These are phyloP conservation scores for Salvia splendens DNA, from an alignment of 257 asterid genomes.

Conservation along the genomic window DNA sequence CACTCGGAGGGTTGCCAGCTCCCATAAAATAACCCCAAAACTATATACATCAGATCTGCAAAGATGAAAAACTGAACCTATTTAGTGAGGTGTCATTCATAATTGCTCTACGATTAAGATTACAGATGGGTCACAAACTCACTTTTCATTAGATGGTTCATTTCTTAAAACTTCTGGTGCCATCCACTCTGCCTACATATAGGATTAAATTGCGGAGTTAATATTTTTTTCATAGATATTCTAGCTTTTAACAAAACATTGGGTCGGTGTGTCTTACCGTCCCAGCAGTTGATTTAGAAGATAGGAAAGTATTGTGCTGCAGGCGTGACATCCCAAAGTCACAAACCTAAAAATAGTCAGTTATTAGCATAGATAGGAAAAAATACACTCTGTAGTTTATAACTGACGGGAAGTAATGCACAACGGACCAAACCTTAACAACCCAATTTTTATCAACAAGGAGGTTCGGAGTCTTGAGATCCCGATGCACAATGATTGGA, in stretches of 20 bases:
- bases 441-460: conserved; percentile 96
- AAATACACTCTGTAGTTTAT: conserved; percentile 2
- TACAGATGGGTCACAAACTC: conserved; percentile 40
- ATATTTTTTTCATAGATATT: neutral
- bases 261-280: conserved; percentile 56
- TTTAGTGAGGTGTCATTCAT: conserved; percentile 21
- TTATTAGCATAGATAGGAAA: conserved; percentile 23
- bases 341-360: conserved; percentile 60
- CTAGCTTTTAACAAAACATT: neutral
- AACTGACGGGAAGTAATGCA: neutral
- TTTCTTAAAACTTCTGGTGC: conserved; percentile 97
- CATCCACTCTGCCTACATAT: conserved; percentile 97
- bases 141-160: conserved; percentile 96
- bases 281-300: conserved; percentile 96
- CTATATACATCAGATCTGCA: conserved; percentile 95
- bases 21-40: conserved; percentile 96
- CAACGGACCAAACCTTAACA: conserved; percentile 66
- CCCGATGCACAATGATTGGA: conserved; percentile 95
- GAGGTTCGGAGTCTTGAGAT: conserved; percentile 95
- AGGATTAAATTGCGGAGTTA: conserved; percentile 23
- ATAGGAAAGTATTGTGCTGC: conserved; percentile 91
- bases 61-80: conserved; percentile 13
- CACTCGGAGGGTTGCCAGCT: conserved; percentile 81
- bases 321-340: conserved; percentile 99
- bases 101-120: conserved; percentile 9